Base-by-base conservation (phyloP, 805 yeast genomes). In the Starmerella sirachaensis region DNA sequence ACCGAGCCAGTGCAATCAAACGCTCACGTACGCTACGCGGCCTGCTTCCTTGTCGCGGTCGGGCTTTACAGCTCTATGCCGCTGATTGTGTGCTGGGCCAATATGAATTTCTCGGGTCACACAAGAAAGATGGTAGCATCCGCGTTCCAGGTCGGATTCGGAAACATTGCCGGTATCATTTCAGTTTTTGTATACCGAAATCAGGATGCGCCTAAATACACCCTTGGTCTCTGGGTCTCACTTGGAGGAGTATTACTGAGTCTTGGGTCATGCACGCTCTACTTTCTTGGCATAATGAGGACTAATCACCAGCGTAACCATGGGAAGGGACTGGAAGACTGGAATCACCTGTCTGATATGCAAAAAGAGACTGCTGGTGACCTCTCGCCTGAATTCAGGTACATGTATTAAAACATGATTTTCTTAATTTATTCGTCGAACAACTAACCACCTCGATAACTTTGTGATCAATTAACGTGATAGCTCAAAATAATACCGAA, bases 31-130 rank as follows among this genome's bases (percentile, higher is more conserved):
- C 63, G 76, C 41, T 77, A 76, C 49, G 84, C 64, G 20, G 82
- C 78, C 1, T 70, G 78, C 51, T 77, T 77, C 65, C 56, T 77
- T 31, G 52, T 67, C 17, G 76, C 75, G 3, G 45, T 63, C 22
- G 83, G 84, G 6, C 58, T 72, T 14, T 77, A 77, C 54, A 57
- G 74, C 6, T 69, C 72, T 12, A 76, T 77, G 82, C 84, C 84
- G 9, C 48, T 75, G n/a, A 54, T 76, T 13, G 71, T 77, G 10
- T 76, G 83, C 58, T 76, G 83, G 82, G 57, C 70, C 14, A 65
- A 74, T 9, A 60, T 76, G 52, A 76, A 76, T 49, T 67, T 70
- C 42, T 68, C 71, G 7, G 80, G 82, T 9, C 82, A 76, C 53
- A 55, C 67, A 18, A 62, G 82, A 49, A 72, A 74, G 42, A 64